Conservation (phyloP, 805 yeast species). For the Teunomyces lycoperdinae region DNA sequence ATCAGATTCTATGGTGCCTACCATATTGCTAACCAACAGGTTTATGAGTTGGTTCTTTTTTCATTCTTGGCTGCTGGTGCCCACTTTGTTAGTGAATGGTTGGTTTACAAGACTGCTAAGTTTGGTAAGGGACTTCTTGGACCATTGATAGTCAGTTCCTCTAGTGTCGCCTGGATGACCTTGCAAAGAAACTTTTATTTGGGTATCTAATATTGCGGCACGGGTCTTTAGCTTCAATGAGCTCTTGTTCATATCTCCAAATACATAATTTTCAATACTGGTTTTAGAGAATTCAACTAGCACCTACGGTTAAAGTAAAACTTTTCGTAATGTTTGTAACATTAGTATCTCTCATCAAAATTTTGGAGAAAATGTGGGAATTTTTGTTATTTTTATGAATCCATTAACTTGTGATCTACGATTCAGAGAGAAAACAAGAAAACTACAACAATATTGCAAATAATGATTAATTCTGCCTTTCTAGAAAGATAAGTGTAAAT, state of each 20-base stretch:
- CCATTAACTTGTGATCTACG: no score
- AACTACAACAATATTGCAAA: no score
- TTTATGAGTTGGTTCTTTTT: conserved; percentile 75
- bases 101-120: conserved; percentile 72
- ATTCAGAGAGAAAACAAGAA: no score
- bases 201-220: conserved; percentile 5
- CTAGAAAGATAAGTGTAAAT: not conserved
- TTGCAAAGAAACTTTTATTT: conserved; percentile 63
- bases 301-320: no score
- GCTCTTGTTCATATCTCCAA: no score
- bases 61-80: conserved; percentile 78
- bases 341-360: no score
- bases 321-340: no score
- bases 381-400: no score
- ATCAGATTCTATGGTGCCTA: conserved; percentile 88
- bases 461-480: no score
- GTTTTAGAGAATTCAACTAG: no score
- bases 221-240: not conserved
- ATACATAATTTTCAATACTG: no score
- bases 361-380: no score
- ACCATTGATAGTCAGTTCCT: conserved; percentile 75
- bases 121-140: conserved; percentile 88
- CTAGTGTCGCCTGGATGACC: conserved; percentile 77
- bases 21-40: conserved; percentile 57
- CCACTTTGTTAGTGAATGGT: conserved; percentile 85